Evolutionary conservation across 108 stramenopile species (phyloP), one percentile per base, ranked within the genome.

Genomic region (Seminavis robusta): DNA sequence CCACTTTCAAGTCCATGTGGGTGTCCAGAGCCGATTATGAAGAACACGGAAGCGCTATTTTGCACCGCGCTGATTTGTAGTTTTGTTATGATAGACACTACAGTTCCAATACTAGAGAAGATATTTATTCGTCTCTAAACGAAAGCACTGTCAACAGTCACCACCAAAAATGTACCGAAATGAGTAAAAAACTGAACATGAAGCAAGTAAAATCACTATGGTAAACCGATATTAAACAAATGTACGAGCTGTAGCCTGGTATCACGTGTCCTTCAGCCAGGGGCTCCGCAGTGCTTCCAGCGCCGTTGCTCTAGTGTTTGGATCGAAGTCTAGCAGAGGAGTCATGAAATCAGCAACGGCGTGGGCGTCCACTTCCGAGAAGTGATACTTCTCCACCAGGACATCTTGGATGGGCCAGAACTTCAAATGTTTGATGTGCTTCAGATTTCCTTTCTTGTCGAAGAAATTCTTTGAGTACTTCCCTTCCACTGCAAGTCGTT

Each of bases 1-100:
- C 95, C 0, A 97, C 96, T 8, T 99, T 99, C 76, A 94, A 96
- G 90, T 73, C 74, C 59, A 95, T 99, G 94, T 99, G 98, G 97
- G 88, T 97, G 1, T 83, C 88, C 0, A 71, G 80, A 49, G 56
- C 46, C n/a, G 94, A 98, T 44, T 99, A 94, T 69, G 92, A 96
- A 63, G 98, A 99, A 72, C 69, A 91, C 52, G 97, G 97, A 11
- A 79, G 83, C 28, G 61, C 58, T 21, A 85, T 94, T 45, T 63
- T 95, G 61, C 86, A 93, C 53, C 75, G 83, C 43, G 80, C 70
- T 27, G 76, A 79, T 29, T 65, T 93, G 58, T 93, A 80, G 48
- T 15, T 20, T 19, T 8, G 37, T 40, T 17, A 37, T 13, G 36
- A 37, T 10, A 11, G 13, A 37, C 11, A 37, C 11, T 13, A 37